Evolutionary conservation across 768 basidiomycete species (phyloP), one percentile per base, ranked within the genome.

Genomic region (Amanita thiersii): DNA sequence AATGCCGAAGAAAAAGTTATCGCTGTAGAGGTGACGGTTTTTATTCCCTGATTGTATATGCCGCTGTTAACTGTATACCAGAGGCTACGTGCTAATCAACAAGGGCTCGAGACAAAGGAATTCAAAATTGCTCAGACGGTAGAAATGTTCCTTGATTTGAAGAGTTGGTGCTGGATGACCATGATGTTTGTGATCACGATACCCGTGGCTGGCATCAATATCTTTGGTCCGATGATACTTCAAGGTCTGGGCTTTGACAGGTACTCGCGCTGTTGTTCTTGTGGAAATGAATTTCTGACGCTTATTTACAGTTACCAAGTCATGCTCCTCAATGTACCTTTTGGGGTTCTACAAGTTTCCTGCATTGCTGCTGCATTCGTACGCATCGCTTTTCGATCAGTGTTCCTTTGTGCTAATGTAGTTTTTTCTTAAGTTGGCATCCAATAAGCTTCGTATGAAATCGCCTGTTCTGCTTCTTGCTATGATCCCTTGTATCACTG

Each of bases 151-250:
- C 43, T 53, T 17, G 62, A 62, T 38, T 23, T 58, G 10, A 64
- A 64, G 44, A 61, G 59, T 31, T 64, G 62, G 60, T 58, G 53
- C 31, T 62, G 62, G 60, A 53, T 59, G 52, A 18, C 45, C 4
- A 45, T 62, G 5, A 42, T 54, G 23, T 48, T 62, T 23, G 37
- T 51, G 1, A 32, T 52, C 6, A 37, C 53, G 3, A 50, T 61
- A 18, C 60, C 62, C 12, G 44, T 37, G 3, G 56, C 50, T 2
- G 59, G 57, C 0, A 54, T 60, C 17, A 40, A 19, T 1, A 38
- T 51, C 2, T 64, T 62, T 44, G 58, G 60, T 2, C 62, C 60
- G 2, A 44, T 62, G 35, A 60, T 64, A 17, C 32, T 64, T 5
- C 50, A 47, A 15, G 59, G 60, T 0, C 60, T 64, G 32, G 62